Base-by-base conservation (phyloP, 306 rosid genomes). In the Lagenaria siceraria region DNA sequence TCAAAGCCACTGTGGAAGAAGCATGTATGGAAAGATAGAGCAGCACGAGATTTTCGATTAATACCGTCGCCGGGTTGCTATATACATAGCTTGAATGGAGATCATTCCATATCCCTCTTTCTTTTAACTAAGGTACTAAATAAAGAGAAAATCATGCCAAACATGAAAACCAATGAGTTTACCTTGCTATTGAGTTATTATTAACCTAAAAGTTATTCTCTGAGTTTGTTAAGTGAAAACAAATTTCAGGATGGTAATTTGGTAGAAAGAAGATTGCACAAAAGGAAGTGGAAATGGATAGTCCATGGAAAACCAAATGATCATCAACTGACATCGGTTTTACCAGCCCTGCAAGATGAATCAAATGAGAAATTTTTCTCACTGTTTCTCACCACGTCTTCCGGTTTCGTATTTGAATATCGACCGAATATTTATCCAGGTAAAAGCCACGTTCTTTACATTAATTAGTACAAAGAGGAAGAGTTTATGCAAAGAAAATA, bases 251-350 rank as follows among this genome's bases (percentile, higher is more conserved):
- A 75, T 80, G 98, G 98, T 29, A 82, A 82, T 80, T 86, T 94
- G 83, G 90, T 91, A 25, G 97, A 94, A 83, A 91, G 98, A 78
- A 82, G 91, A 81, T 81, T 91, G 56, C 76, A 94, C 60, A 96
- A 90, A 79, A 94, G 96, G 85, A 91, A 94, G 85, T 94, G 98
- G 98, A 94, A 89, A 83, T 94, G 97, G 98, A 70, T 91, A 31
- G 83, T 86, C 42, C 92, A 90, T 81, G 98, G 97, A 86, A 84
- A 88, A 65, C 98, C 97, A 27, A 82, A 74, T 66, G 85, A 85
- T 83, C 93, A 91, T 76, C 84, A 76, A 81, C 88, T 94, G 82
- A 82, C 96, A 31, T 89, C 96, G 22, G 82, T 91, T 22, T 82
- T 93, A 31, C 94, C 84, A 62, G 80, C 78, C 60, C 80, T 77